These are phyloP conservation scores for Verticillium zaregamsianum DNA, from an alignment of 2,329 filamentous ascomycete genomes.

Conservation along the genomic window DNA sequence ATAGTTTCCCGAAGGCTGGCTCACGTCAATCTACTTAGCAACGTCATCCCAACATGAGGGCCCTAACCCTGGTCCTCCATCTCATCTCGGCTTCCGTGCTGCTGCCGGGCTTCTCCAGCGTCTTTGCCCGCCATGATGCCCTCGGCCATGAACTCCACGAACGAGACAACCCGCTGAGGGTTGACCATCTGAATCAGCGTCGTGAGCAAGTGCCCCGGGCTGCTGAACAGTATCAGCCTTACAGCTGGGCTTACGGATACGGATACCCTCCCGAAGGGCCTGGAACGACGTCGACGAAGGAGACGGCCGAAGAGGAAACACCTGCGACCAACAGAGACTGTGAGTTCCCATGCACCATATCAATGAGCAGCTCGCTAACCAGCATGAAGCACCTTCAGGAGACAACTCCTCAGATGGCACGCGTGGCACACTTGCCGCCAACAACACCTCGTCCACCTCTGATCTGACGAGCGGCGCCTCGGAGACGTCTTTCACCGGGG, in stretches of 20 bases:
- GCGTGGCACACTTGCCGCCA: background rate
- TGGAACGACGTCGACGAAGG: constrained; percentile 6
- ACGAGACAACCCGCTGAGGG: background rate
- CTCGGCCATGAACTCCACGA: background rate
- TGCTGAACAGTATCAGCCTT: background rate
- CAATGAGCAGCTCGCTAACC: no score
- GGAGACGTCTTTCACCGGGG: background rate
- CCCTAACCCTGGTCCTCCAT: constrained; percentile 23
- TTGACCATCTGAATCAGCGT: background rate
- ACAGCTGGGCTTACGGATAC: constrained; percentile 13
- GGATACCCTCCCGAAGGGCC: constrained; percentile 1
- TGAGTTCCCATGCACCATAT: background rate
- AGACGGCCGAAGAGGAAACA: constrained; percentile 1
- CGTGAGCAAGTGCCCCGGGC: background rate
- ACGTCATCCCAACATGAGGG: constrained; percentile 27
- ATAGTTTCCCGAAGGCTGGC: background rate
- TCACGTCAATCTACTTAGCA: background rate
- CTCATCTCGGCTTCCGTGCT: constrained; percentile 27
- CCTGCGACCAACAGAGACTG: background rate
- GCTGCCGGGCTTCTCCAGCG: constrained; percentile 16
- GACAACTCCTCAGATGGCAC: background rate
- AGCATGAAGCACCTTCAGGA: background rate
- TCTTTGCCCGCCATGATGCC: background rate
- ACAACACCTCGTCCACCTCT: background rate
- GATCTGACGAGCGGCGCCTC: background rate